Evolutionary conservation across 257 asterid genomes (phyloP).

Genomic region (Jacaranda mimosifolia): DNA sequence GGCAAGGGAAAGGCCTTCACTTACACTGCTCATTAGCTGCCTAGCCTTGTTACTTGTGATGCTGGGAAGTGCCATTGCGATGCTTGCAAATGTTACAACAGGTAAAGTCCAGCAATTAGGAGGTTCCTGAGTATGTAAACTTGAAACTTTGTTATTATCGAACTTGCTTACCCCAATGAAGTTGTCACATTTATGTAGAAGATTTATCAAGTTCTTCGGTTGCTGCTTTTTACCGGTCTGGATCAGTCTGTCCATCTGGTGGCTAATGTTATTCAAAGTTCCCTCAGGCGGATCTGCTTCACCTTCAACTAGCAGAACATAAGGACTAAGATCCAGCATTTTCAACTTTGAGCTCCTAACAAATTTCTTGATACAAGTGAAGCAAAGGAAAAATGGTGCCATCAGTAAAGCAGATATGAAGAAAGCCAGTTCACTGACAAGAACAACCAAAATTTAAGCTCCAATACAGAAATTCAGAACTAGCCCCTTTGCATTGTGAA

Average conservation of each 20-base stretch:
- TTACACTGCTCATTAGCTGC: conserved; percentile 1
- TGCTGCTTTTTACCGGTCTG: conserved; percentile 23
- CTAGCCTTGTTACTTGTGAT: not conserved
- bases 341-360: not conserved
- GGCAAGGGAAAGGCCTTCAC: conserved; percentile 15
- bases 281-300: conserved; percentile 38
- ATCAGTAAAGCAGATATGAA: not conserved
- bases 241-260: conserved; percentile 19
- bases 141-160: conserved; percentile 16
- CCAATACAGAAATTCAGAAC: conserved; percentile 19
- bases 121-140: conserved; percentile 29
- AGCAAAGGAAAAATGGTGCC: not conserved
- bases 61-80: conserved; percentile 37
- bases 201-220: conserved; percentile 10
- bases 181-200: not conserved
- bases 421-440: conserved; percentile 22
- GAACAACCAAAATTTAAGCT: conserved; percentile 27
- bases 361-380: not conserved
- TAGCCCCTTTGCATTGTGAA: conserved; percentile 14
- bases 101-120: conserved; percentile 44
- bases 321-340: not conserved
- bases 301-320: conserved; percentile 41
- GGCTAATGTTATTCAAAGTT: conserved; percentile 31
- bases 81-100: conserved; percentile 39
- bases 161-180: conserved; percentile 33